These are phyloP conservation scores for Oidiodendron maius DNA, from an alignment of 495 filamentous ascomycete genomes.

Conservation along the genomic window DNA sequence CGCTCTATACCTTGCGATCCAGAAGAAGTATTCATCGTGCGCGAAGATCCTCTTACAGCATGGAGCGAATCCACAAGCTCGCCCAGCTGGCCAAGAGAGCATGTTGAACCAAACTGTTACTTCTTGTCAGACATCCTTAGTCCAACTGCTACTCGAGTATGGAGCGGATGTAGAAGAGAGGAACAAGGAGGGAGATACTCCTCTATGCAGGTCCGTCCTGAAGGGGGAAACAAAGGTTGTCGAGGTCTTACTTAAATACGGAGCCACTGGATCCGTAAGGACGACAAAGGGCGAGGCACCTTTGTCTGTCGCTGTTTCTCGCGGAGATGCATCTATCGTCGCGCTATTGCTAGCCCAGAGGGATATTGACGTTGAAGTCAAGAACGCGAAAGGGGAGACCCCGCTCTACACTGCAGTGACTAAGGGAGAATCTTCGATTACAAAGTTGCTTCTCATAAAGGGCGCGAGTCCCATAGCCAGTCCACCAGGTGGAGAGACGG, in stretches of 20 bases:
- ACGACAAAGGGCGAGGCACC: constrained; percentile 2
- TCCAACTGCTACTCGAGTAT: neutral
- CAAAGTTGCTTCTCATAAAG: constrained; percentile 1
- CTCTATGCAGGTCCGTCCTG: neutral
- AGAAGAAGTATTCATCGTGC: neutral
- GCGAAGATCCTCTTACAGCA: neutral
- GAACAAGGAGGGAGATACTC: constrained; percentile 5
- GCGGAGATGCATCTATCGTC: constrained; percentile 1
- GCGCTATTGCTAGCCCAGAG: neutral
- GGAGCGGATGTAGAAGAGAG: constrained; percentile 3
- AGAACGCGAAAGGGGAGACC: constrained; percentile 4
- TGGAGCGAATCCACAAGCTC: constrained; percentile 3
- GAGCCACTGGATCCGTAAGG: neutral
- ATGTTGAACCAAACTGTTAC: constrained; percentile 1
- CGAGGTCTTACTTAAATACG: neutral
- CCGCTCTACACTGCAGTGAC: constrained; percentile 3
- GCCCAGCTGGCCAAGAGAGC: constrained; percentile 1
- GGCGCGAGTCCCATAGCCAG: neutral
- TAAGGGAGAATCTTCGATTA: neutral
- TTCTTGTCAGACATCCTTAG: neutral
- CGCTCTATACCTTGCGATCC: neutral
- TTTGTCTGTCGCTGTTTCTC: neutral
- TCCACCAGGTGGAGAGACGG: neutral
- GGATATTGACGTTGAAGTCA: constrained; percentile 4
- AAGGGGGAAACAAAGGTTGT: neutral